Conservation (phyloP, 257 asterid genomes). For the Coffea canephora region DNA sequence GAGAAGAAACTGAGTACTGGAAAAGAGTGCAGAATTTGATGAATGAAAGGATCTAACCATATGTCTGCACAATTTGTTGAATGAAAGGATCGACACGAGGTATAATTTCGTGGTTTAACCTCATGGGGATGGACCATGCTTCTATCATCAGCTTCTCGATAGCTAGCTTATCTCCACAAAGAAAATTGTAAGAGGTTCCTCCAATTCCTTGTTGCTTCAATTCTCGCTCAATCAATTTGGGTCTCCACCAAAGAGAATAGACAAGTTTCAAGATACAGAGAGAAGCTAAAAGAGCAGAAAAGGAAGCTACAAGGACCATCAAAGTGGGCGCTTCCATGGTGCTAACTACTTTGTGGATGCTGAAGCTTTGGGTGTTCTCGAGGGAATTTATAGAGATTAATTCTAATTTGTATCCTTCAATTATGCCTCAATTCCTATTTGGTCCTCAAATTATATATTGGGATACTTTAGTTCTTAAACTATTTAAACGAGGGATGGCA, state of each 20-base stretch:
- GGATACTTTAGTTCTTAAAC: no score
- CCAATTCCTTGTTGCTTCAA: slow-evolving; percentile 21
- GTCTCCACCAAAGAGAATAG: slow-evolving; percentile 30
- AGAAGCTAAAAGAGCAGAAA: neutral
- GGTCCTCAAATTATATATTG: no score
- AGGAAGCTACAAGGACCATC: neutral
- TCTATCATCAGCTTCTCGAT: slow-evolving; percentile 13
- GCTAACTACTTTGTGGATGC: neutral
- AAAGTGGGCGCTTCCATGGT: neutral
- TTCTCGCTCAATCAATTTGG: slow-evolving; percentile 22
- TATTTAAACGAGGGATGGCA: no score
- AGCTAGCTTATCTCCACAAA: slow-evolving; percentile 24
- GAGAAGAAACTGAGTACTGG: neutral
- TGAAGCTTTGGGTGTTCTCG: no score
- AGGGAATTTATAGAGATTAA: no score
- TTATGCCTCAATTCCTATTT: no score
- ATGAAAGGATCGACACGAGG: slow-evolving; percentile 25
- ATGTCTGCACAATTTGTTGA: slow-evolving; percentile 21
- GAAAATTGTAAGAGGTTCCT: slow-evolving; percentile 25
- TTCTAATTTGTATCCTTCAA: no score
- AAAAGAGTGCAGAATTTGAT: no score
- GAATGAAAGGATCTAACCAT: slow-evolving; percentile 8
- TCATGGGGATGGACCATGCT: slow-evolving; percentile 22
- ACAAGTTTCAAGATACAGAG: slow-evolving; percentile 8
- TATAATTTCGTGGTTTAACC: slow-evolving; percentile 20